Evolutionary conservation across 2,329 filamentous ascomycete species (phyloP).

Genomic region (Colletotrichum liriopes): DNA sequence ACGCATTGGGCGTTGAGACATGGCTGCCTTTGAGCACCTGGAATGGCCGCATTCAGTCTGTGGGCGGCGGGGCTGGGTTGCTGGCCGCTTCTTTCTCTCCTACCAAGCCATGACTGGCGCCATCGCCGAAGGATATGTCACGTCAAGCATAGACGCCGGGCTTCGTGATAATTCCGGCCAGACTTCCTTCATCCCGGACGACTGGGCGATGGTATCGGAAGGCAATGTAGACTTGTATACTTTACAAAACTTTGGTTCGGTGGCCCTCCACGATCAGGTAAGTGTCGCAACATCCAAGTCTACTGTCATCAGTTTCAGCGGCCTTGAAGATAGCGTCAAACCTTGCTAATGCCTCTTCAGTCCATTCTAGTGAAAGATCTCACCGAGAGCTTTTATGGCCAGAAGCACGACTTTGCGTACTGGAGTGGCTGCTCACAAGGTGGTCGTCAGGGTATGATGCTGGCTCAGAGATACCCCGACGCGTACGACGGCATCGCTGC

Average conservation of each 20-base stretch:
- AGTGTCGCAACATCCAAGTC: constrained; percentile 54
- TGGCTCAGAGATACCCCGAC: constrained; percentile 62
- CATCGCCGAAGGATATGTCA: constrained; percentile 43
- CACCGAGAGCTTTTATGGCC: too few relatives aligned
- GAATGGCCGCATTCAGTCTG: constrained; percentile 49
- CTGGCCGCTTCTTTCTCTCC: constrained; percentile 41
- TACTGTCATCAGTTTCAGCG: too few relatives aligned
- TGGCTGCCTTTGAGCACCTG: constrained; percentile 51
- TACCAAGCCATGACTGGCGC: constrained; percentile 41
- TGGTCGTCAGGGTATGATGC: constrained; percentile 64
- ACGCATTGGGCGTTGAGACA: constrained; percentile 45
- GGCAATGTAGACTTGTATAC: constrained; percentile 39
- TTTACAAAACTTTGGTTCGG: constrained; percentile 53
- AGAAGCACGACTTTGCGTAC: constrained; percentile 48
- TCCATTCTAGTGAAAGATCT: too few relatives aligned
- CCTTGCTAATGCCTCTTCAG: too few relatives aligned
- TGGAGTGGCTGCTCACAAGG: constrained; percentile 68
- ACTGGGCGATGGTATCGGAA: constrained; percentile 38
- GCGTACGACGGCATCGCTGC: constrained; percentile 62
- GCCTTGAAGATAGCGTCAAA: too few relatives aligned
- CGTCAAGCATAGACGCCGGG: constrained; percentile 44
- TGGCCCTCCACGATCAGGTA: constrained; percentile 56
- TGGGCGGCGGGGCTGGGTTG: constrained; percentile 51
- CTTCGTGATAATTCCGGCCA: background rate
- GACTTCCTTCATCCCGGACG: too few relatives aligned